Base-by-base conservation (phyloP, 192 early-diverging fungal species). In the Gaertneriomyces semiglobifer region DNA sequence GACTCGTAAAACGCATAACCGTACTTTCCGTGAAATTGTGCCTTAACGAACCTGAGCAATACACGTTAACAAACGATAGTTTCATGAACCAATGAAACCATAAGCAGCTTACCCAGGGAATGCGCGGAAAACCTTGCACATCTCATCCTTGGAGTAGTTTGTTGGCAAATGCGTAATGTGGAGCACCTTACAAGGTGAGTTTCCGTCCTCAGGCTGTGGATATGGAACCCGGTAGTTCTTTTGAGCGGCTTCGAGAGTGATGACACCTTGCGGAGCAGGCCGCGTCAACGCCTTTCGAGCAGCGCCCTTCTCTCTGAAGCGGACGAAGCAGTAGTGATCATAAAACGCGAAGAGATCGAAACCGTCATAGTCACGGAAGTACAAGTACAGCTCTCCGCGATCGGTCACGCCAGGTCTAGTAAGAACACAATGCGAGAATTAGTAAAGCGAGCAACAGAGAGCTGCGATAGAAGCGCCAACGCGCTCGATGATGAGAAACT, bases 281-380 rank as follows among this genome's bases (percentile, higher is more conserved):
- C 39, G 47, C 38, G 45, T 18, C 18, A 73, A 50, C 9, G 71
- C 65, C 19, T 61, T n/a, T 4, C 52, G 51, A 43, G 66, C 62
- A 16, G 50, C n/a, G 12, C 64, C 54, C 44, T 14, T 25, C 25
- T 48, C 20, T 4, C 33, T 44, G 47, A 74, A 74, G 54, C 72
- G 66, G 25, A 74, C 72, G 45, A 74, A 74, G 52, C 72, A 74
- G 68, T 60, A 74, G 62, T 64, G 53, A 42, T 74, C 72, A 52
- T 74, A 74, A 54, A 74, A 74, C 6, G 62, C 72, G 50, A 74
- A 69, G n/a, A 74, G 56, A 44, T 74, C 66, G 48, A 74, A 74
- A 14, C 66, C 67, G 1, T 58, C 52, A n/a, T 69, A 70, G 10
- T 46, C 70, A n/a, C 72, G 66, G 47, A 74, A 74, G 43, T 68